These are phyloP conservation scores for Lepidium didymum DNA, from an alignment of 345 rosid genomes.

Conservation along the genomic window DNA sequence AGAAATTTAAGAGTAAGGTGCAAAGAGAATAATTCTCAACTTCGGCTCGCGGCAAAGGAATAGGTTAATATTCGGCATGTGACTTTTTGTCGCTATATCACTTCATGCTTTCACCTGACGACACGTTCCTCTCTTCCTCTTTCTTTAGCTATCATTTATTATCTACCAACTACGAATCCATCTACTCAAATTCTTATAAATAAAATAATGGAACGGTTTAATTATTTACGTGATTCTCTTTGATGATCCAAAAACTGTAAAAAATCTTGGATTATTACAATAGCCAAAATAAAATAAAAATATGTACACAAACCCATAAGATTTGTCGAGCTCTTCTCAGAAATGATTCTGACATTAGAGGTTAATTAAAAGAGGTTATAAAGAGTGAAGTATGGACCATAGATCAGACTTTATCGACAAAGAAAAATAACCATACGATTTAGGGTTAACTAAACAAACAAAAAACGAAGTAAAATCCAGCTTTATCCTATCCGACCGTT, in stretches of 20 bases:
- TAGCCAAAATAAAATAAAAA: background rate
- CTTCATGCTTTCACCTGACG: background rate
- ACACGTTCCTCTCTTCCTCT: background rate
- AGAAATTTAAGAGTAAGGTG: background rate
- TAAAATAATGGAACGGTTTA: too few species aligned
- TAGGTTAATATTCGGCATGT: background rate
- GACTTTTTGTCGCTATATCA: background rate
- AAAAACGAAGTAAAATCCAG: background rate
- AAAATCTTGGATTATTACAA: background rate
- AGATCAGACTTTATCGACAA: too few species aligned
- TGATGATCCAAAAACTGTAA: background rate
- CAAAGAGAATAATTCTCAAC: constrained; percentile 9
- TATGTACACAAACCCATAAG: background rate
- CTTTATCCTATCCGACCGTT: background rate
- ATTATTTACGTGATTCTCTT: background rate
- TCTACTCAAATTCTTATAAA: background rate
- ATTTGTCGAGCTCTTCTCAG: too few species aligned
- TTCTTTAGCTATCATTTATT: background rate
- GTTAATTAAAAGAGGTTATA: too few species aligned
- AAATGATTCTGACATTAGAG: too few species aligned
- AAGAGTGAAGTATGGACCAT: too few species aligned
- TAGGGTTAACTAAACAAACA: background rate
- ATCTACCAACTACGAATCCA: background rate
- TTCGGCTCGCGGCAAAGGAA: constrained; percentile 2
- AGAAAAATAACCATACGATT: too few species aligned